A percentile compares a stretch with the other conserved stretches of the same genome.
phyloP scores from a whole-genome alignment of 176 grass and related monocot species.

The Phoenix roebelenii region DNA sequence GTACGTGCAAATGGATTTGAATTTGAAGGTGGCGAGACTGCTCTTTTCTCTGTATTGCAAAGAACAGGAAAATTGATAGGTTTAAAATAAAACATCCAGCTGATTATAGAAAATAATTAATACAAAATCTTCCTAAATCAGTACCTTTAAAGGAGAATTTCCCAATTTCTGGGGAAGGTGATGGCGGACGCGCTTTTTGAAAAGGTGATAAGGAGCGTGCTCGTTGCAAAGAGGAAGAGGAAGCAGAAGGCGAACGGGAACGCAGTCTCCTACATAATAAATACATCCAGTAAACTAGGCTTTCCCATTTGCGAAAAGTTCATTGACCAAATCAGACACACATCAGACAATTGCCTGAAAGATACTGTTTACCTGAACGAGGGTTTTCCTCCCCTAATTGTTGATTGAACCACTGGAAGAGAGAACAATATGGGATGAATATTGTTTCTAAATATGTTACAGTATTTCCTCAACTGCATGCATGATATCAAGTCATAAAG shows the following conservation, averaged over 20 bases:
- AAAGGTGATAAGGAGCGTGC: slow-evolving; percentile 54
- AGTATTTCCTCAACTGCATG: not conserved
- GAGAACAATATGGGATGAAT: slow-evolving; percentile 4
- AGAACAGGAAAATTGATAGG: slow-evolving; percentile 6
- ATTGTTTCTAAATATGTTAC: not conserved
- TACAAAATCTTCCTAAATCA: not conserved
- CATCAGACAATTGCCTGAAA: slow-evolving; percentile 1
- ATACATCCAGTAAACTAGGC: not conserved
- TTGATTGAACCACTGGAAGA: slow-evolving; percentile 35
- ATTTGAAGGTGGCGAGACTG: slow-evolving; percentile 43
- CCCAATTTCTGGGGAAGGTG: slow-evolving; percentile 27
- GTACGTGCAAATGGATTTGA: slow-evolving; percentile 50
- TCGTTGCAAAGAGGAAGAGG: slow-evolving; percentile 21
- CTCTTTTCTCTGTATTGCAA: slow-evolving; percentile 51
- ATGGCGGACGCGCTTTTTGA: slow-evolving; percentile 38
- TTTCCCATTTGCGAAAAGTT: slow-evolving; percentile 8
- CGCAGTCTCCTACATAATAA: slow-evolving; percentile 29
- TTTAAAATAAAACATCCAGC: not conserved
- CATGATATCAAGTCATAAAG: slow-evolving; percentile 1
- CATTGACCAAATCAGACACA: slow-evolving; percentile 13
- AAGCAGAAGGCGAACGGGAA: slow-evolving; percentile 19
- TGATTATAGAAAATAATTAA: no score
- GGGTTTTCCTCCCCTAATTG: slow-evolving; percentile 25
- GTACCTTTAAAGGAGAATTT: slow-evolving; percentile 35
- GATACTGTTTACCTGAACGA: slow-evolving; percentile 48